Evolutionary conservation across 2,329 filamentous ascomycete genomes (phyloP), one percentile per base, ranked within the genome.

Genomic region (Zalaria obscura): DNA sequence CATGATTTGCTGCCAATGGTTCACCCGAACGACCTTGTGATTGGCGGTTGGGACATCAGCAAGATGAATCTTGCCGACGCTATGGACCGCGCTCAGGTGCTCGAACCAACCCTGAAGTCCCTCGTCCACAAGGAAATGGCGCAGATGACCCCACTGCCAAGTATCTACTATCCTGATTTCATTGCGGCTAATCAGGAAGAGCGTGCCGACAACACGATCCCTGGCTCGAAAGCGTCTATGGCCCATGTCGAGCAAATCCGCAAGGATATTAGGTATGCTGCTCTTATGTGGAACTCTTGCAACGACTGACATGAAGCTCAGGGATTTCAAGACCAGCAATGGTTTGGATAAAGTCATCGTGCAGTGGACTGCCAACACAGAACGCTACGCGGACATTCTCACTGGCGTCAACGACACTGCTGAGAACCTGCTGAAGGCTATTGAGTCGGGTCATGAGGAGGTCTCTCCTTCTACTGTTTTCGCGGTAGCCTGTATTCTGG

Each of bases 101-200:
- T 98, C 41, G 89, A 96, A 69, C 91, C 91, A n/a, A 80, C 84
- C 27, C 74, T 98, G 56, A 98, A 98, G 75, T 68, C 72, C 43
- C 75, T 83, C 55, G 83, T 98, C 54, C 80, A 78, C 66, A 94
- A 96, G 74, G 85, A 96, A 68, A 89, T 96, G 87, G 69, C 78
- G 47, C 70, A 72, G 53, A 83, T 96, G 78, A 79, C 80, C 53
- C 91, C 91, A 27, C 76, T 96, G 48, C 89, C 87, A 25, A 89
- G 83, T 64, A 83, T 96, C 67, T 98, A 98, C 76, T 98, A 98
- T 64, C 91, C 91, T 1, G 91, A 96, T 66, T 98, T 98, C 72
- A 98, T 98, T 58, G 91, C 91, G 51, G 84, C 91, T 60, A 98
- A 98, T 70, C 91, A 98, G 69, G 88, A 91, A 64, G 87, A 88